Evolutionary conservation across 139 green algal species (phyloP).

Genomic region (Chlorella sorokiniana): DNA sequence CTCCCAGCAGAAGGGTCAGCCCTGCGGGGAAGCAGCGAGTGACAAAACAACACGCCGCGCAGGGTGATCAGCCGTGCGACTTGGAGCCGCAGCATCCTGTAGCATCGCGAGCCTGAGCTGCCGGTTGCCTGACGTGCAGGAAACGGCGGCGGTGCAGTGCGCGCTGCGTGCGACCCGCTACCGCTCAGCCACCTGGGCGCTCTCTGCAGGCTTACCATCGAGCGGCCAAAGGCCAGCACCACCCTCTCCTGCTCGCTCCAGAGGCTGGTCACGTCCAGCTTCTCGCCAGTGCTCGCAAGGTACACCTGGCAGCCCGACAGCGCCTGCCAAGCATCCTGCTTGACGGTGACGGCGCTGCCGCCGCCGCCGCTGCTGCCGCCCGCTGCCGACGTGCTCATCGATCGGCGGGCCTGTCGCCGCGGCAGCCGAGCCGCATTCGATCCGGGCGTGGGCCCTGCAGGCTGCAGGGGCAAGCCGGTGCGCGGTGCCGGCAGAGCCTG

Average conservation of each 20-base stretch:
- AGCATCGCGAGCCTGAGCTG: too few species aligned
- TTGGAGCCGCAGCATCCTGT: too few species aligned
- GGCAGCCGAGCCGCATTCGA: background rate
- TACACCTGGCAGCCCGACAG: conserved; percentile 45
- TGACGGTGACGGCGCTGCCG: background rate
- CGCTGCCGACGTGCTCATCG: background rate
- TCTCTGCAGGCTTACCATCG: conserved; percentile 53
- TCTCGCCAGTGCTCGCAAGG: conserved; percentile 45
- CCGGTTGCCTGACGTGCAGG: too few species aligned
- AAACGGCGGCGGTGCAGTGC: too few species aligned
- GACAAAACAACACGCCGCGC: background rate
- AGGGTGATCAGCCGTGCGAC: background rate
- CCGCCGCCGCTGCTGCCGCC: background rate
- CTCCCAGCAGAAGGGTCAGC: conserved; percentile 79
- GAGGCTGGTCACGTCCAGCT: conserved; percentile 52
- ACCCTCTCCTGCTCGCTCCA: conserved; percentile 64
- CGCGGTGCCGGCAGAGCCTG: too few species aligned
- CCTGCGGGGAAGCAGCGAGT: background rate
- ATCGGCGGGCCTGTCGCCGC: background rate
- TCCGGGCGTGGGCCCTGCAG: background rate
- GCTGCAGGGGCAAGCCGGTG: background rate
- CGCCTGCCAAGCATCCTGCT: background rate
- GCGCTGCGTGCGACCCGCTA: background rate
- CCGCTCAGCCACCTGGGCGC: background rate
- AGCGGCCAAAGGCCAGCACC: conserved; percentile 69